Conservation (phyloP, 352 stramenopile genomes). For the Pythium guiyangense region DNA sequence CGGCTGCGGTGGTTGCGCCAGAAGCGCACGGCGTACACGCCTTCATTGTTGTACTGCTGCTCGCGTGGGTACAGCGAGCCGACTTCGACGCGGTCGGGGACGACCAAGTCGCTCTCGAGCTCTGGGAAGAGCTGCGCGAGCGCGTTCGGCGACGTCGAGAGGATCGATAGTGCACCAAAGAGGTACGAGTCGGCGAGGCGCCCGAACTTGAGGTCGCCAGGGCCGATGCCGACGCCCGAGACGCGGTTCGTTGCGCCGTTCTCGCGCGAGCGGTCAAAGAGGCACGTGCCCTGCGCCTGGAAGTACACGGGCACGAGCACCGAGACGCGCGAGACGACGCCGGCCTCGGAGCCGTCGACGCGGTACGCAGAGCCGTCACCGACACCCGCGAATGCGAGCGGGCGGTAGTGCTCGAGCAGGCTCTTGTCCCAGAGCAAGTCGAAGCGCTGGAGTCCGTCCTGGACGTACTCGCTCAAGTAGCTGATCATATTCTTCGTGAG, state of each 20-base stretch:
- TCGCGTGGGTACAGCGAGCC: constrained; percentile 45
- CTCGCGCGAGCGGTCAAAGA: constrained; percentile 75
- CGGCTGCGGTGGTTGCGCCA: constrained; percentile 82
- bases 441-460: constrained; percentile 75
- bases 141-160: constrained; percentile 71
- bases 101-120: constrained; percentile 53
- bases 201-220: constrained; percentile 57
- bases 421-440: constrained; percentile 85
- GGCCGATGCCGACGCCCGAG: constrained; percentile 65
- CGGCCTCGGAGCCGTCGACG: constrained; percentile 52
- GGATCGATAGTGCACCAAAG: constrained; percentile 76
- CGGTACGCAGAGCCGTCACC: constrained; percentile 66
- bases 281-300: constrained; percentile 66
- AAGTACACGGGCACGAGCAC: constrained; percentile 80
- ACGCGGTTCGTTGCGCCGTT: constrained; percentile 30
- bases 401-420: constrained; percentile 75
- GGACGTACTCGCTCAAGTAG: constrained; percentile 79
- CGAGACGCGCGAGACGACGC: constrained; percentile 59
- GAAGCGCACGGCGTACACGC: constrained; percentile 84
- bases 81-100: constrained; percentile 58
- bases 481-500: constrained; percentile 85
- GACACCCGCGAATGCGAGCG: constrained; percentile 66
- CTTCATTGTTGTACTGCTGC: constrained; percentile 86
- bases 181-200: constrained; percentile 75
- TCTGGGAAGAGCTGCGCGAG: constrained; percentile 74